Evolutionary conservation across 192 early-diverging fungal species (phyloP).

Genomic region (Pilobolus umbonatus): DNA sequence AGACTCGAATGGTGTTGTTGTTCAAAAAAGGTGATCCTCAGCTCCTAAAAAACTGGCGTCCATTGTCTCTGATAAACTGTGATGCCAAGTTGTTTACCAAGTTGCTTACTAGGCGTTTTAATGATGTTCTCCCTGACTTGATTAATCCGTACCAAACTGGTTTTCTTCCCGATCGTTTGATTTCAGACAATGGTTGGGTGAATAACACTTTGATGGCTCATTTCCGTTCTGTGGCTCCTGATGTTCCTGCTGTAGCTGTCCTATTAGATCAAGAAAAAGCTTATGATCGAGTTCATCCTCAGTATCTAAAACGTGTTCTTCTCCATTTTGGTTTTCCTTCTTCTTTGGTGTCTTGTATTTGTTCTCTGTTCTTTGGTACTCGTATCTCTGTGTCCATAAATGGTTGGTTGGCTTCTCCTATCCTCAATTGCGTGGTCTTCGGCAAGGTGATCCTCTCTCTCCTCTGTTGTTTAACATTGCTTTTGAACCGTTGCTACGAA

Average conservation of each 20-base stretch:
- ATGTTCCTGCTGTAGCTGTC: not conserved
- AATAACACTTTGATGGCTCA: too few species aligned
- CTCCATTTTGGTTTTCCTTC: conserved; percentile 4
- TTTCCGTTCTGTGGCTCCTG: not conserved
- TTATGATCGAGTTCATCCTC: conserved; percentile 26
- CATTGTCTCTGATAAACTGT: conserved; percentile 16
- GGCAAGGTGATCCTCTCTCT: conserved; percentile 35
- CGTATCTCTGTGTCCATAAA: conserved; percentile 21
- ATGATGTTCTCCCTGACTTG: not conserved
- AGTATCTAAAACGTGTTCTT: conserved; percentile 8
- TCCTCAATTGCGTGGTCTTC: conserved; percentile 23
- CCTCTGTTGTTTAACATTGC: conserved; percentile 22
- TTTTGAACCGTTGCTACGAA: conserved; percentile 19
- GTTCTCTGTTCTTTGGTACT: conserved; percentile 9
- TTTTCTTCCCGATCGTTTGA: conserved; percentile 13
- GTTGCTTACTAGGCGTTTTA: not conserved
- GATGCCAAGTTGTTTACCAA: conserved; percentile 24
- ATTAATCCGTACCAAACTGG: conserved; percentile 19
- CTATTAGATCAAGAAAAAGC: conserved; percentile 29
- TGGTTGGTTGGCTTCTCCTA: not conserved
- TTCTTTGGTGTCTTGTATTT: not conserved
- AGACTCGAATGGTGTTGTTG: conserved; percentile 20
- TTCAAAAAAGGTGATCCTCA: conserved; percentile 26
- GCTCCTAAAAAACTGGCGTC: conserved; percentile 15
- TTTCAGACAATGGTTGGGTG: conserved; percentile 22